Conservation (phyloP, 164 flowering plant genomes). For the Chimonanthus praecox region DNA sequence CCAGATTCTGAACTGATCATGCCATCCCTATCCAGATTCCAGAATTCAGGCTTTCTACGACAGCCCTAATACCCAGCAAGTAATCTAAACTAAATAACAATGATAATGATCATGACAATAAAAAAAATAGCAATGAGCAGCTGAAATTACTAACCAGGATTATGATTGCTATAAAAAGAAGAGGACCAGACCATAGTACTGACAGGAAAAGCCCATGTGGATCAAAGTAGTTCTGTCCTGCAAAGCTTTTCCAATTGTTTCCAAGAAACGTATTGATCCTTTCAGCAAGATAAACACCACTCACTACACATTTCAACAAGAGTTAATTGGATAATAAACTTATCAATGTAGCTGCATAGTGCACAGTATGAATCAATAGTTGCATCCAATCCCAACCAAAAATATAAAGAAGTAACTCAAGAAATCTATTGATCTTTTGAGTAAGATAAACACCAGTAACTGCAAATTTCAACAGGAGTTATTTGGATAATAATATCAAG, state of each 20-base stretch:
- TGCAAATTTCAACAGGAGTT: conserved; percentile 22
- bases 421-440: conserved; percentile 55
- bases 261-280: conserved; percentile 53
- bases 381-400: no score
- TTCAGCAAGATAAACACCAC: conserved; percentile 88
- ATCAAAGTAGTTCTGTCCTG: conserved; percentile 85
- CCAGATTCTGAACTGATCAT: background rate
- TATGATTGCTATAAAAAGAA: conserved; percentile 59
- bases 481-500: background rate
- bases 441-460: conserved; percentile 91
- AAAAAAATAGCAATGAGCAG: background rate
- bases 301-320: conserved; percentile 43
- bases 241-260: conserved; percentile 74
- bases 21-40: background rate
- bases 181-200: conserved; percentile 93
- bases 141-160: conserved; percentile 60
- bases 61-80: background rate
- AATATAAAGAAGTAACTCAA: conserved; percentile 13
- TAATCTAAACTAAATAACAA: background rate
- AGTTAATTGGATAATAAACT: conserved; percentile 2
- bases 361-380: background rate
- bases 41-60: background rate
- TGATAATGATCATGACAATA: background rate
- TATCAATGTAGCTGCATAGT: background rate
- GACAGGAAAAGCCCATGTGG: conserved; percentile 73